Base-by-base conservation (phyloP, 768 basidiomycete genomes). In the Mycena amicta region DNA sequence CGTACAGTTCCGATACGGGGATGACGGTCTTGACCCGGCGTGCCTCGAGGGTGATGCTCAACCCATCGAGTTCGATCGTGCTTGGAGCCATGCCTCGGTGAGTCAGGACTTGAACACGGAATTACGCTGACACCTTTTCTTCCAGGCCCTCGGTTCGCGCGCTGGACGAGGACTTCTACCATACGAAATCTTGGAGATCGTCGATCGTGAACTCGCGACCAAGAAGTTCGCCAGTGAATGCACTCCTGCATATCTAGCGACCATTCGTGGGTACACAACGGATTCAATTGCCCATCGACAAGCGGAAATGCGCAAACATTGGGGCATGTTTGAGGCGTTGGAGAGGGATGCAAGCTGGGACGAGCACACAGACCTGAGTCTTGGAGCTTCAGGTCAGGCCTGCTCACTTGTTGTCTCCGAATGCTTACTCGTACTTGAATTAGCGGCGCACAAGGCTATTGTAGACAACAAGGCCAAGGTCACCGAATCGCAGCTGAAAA, bases 1-100 rank as follows among this genome's bases (percentile, higher is more conserved):
- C 16, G 95, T 99, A 3, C 97, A 99, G 68, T 99, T 99, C 76
- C 81, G 82, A 28, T 99, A 97, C 65, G 97, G 97, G 29, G 95
- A 97, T 67, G 97, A 99, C 70, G 95, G 94, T 51, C 80, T 99
- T 30, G 97, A 99, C 71, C 97, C 97, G 1, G 95, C 94, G 46
- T 94, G 92, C 67, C 80, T 98, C 27, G 97, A 98, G 74, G 95
- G 95, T 33, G 97, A 98, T 65, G 92, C 92, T 8, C 90, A 92
- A 63, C 97, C 97, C 2, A 84, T 98, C 56, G 95, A 97, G 63
- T 90, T 94, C 60, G 81, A 85, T 47, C 83, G 97, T 50, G 88
- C 92, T 26, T 92, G 95, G 89, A 84, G 75, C 33, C 95, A 97
- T 75, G 89, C 93, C 56, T 78, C 80, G 68, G 93, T 92, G 70